Conservation (phyloP, 2,329 filamentous ascomycete genomes). For the Bisporella sp. region DNA sequence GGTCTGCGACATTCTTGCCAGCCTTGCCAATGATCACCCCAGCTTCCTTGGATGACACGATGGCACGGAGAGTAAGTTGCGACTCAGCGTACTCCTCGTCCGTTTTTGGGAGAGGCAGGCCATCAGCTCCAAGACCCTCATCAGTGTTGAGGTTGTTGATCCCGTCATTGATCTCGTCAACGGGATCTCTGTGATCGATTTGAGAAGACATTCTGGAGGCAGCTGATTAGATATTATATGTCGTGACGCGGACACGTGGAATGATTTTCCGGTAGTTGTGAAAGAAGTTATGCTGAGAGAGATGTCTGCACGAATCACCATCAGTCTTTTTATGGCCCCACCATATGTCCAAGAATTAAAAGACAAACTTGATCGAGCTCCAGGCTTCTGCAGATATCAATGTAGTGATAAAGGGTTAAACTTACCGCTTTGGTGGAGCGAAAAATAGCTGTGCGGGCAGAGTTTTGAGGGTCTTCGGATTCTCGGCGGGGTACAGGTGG, state of each 20-base stretch:
- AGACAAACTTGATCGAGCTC: no score
- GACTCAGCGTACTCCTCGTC: conserved; percentile 95
- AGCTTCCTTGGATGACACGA: conserved; percentile 97
- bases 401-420: no score
- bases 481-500: conserved; percentile 10
- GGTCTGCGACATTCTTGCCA: conserved; percentile 95
- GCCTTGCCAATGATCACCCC: conserved; percentile 99
- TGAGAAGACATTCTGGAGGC: conserved; percentile 22
- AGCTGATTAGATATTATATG: not conserved
- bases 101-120: conserved; percentile 77
- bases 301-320: no score
- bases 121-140: conserved; percentile 59
- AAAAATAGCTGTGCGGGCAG: no score
- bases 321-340: no score
- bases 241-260: no score
- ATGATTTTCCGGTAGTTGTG: no score
- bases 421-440: no score
- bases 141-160: conserved; percentile 64
- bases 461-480: no score
- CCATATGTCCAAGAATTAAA: no score
- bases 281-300: no score
- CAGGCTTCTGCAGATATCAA: no score
- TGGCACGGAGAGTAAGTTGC: conserved; percentile 89
- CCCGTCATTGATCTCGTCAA: conserved; percentile 49
- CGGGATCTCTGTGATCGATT: conserved; percentile 24